Evolutionary conservation across 495 filamentous ascomycete species (phyloP), one percentile per base, ranked within the genome.

Genomic region (Geoglossum glabrum): DNA sequence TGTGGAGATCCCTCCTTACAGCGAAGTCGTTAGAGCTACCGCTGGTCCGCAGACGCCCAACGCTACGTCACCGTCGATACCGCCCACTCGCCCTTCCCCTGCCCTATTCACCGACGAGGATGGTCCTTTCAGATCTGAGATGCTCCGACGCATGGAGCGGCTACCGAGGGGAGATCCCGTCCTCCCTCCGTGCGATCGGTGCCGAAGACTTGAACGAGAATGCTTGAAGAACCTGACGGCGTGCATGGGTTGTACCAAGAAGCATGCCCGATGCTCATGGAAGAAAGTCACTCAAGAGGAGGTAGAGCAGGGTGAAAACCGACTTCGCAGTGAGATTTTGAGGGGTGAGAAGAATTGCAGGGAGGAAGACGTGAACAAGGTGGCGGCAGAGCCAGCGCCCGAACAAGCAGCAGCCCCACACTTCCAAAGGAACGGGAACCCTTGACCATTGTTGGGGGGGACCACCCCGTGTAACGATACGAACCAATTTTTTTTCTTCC

Each of bases 261-360:
- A 90, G 68, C 87, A 92, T 64, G 84, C 85, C 15, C 88, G 85
- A 60, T 94, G 87, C 66, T 79, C 76, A 25, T 94, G 87, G 87
- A 82, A 79, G 59, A 79, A 83, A 57, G 76, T 90, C 51, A 81
- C 78, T 38, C 80, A 87, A 50, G 79, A 81, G 0, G 87, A 92
- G 64, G 61, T 87, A n/a, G 36, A 56, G 3, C 31, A 45, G 27
- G 30, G 40, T 27, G 49, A 27, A 27, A 4, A 1, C 3, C 23
- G 49, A 30, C 49, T 4, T 11, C 40, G 36, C 36, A 15, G 36
- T 15, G 36, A 40, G 36, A 15, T 15, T 40, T 8, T 15, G 36
- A 40, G 36, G 3, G 36, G 31, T 34, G 31, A 11, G 31, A 34
- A 11, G 5, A 5, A 11, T 34, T 5, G 31, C 11, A 11, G 31